phyloP scores from a whole-genome alignment of 2,329 filamentous ascomycete species.

The Metarhizium anisopliae region DNA sequence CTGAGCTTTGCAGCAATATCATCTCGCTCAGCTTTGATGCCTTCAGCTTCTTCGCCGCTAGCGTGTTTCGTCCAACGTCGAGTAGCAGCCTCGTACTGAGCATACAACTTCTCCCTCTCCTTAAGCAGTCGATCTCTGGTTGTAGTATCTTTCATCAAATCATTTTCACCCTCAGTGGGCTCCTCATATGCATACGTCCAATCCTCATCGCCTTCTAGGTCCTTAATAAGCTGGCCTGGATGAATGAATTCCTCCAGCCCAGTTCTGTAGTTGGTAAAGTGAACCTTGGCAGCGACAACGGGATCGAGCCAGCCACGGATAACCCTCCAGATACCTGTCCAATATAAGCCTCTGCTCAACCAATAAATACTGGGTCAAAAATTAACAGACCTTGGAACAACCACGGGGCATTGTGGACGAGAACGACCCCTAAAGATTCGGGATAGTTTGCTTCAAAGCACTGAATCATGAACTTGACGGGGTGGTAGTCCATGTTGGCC shows the following conservation, averaged over 20 bases:
- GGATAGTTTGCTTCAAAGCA: conserved; percentile 99
- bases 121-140: conserved; percentile 55
- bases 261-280: conserved; percentile 76
- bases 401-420: conserved; percentile 96
- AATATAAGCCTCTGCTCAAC: conserved; percentile 3
- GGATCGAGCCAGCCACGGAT: conserved; percentile 95
- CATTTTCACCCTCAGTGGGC: conserved; percentile 67
- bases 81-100: conserved; percentile 66
- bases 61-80: conserved; percentile 58
- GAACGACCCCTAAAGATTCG: conserved; percentile 77
- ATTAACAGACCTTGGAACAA: conserved; percentile 68
- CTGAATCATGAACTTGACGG: conserved; percentile 99
- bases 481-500: conserved; percentile 96
- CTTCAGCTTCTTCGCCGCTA: conserved; percentile 33
- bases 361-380: conserved; percentile 2
- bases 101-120: conserved; percentile 56
- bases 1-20: conserved; percentile 54
- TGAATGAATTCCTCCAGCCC: conserved; percentile 74
- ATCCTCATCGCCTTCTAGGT: conserved; percentile 77
- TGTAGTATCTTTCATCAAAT: conserved; percentile 55
- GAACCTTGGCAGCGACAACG: conserved; percentile 86
- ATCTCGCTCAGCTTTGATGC: conserved; percentile 48
- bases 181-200: conserved; percentile 81
- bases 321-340: conserved; percentile 81
- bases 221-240: conserved; percentile 61